phyloP scores from a whole-genome alignment of 164 flowering plant species.

The Stephania yunnanensis region DNA sequence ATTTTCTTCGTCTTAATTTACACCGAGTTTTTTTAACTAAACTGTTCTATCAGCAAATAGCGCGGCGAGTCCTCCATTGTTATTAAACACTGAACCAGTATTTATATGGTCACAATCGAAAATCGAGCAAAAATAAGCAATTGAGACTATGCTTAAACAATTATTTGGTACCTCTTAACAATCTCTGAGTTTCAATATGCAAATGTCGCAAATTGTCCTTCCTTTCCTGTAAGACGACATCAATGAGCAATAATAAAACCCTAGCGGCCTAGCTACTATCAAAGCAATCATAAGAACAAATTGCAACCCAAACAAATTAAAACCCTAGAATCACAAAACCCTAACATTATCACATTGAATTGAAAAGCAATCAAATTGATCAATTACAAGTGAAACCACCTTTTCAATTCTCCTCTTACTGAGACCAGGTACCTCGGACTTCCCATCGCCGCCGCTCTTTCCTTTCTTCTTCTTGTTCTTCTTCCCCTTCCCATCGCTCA shows the following conservation, averaged over 20 bases:
- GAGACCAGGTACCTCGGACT: conserved; percentile 17
- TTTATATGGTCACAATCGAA: no score
- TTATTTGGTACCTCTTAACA: conserved; percentile 59
- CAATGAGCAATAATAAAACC: conserved; percentile 5
- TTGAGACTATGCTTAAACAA: neutral
- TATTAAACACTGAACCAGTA: neutral
- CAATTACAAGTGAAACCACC: conserved; percentile 29
- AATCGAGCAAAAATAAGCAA: neutral
- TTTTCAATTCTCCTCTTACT: conserved; percentile 37
- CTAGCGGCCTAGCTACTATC: neutral
- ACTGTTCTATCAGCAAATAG: no score
- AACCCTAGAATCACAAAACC: no score
- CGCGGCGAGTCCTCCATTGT: neutral
- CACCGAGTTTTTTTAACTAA: no score
- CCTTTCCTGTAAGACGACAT: conserved; percentile 41
- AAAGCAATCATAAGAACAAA: no score
- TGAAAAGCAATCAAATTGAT: neutral
- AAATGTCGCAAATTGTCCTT: conserved; percentile 42
- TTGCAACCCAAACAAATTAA: no score
- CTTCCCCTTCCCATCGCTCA: conserved; percentile 14
- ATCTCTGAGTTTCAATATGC: conserved; percentile 75
- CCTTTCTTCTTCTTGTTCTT: conserved; percentile 28
- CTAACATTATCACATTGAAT: no score
- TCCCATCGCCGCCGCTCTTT: conserved; percentile 21
- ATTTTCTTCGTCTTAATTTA: no score